Evolutionary conservation across 2,329 filamentous ascomycete species (phyloP).

Genomic region (Colletotrichum higginsianum): DNA sequence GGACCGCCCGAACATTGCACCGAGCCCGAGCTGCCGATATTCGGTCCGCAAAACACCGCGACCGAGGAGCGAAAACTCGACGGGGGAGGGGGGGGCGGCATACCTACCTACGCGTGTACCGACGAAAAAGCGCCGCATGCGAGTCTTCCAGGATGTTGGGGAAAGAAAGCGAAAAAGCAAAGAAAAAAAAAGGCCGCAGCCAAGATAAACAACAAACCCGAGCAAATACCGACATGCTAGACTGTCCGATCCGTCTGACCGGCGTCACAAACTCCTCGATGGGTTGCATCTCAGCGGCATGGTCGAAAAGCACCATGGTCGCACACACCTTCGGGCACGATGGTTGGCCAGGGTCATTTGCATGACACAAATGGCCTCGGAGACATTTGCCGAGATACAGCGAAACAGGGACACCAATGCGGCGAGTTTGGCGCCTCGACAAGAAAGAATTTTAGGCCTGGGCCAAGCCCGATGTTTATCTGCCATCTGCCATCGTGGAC

Average conservation of each 20-base stretch:
- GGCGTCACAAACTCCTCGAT: not conserved
- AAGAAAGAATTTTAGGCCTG: slow-evolving; percentile 4
- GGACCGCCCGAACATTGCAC: slow-evolving; percentile 35
- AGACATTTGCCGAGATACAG: slow-evolving; percentile 37
- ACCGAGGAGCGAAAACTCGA: slow-evolving; percentile 6
- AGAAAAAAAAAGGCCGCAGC: not conserved
- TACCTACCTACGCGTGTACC: not conserved
- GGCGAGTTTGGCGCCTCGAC: slow-evolving; percentile 27
- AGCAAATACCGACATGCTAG: slow-evolving; percentile 35
- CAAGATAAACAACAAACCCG: slow-evolving; percentile 29
- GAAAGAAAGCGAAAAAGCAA: too few species aligned
- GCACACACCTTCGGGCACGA: not conserved
- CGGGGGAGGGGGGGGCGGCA: not conserved
- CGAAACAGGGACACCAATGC: slow-evolving; percentile 14
- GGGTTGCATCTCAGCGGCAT: not conserved
- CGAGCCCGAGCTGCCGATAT: slow-evolving; percentile 33
- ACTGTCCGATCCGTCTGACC: not conserved
- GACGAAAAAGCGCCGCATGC: not conserved
- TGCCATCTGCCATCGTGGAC: slow-evolving; percentile 23
- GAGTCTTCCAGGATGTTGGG: not conserved
- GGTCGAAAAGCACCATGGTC: too few species aligned
- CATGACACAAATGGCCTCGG: slow-evolving; percentile 26
- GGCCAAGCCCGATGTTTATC: slow-evolving; percentile 14
- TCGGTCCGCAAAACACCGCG: slow-evolving; percentile 25
- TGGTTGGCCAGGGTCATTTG: slow-evolving; percentile 31